These are phyloP conservation scores for Botrytis aclada DNA, from an alignment of 2,329 filamentous ascomycete genomes.

Conservation along the genomic window DNA sequence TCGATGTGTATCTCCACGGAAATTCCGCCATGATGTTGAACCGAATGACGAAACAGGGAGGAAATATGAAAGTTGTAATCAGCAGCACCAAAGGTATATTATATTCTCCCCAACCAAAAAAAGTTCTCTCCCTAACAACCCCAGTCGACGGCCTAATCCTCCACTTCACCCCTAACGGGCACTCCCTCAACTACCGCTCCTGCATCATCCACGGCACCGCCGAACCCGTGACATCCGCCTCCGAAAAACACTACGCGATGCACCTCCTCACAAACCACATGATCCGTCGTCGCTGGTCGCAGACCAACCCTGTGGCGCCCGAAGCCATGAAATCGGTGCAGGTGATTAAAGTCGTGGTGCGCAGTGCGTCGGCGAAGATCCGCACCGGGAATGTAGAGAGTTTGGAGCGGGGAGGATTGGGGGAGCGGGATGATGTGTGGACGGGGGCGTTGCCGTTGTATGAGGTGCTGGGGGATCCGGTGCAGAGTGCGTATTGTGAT, in stretches of 20 bases:
- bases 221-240: constrained; percentile 56
- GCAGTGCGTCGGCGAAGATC: constrained; percentile 21
- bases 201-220: constrained; percentile 74
- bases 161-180: constrained; percentile 71
- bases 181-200: constrained; percentile 78
- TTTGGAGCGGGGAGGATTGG: constrained; percentile 8
- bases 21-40: constrained; percentile 19
- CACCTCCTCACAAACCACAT: constrained; percentile 15
- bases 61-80: background rate
- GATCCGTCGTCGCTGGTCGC: constrained; percentile 11
- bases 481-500: constrained; percentile 12
- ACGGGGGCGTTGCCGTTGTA: constrained; percentile 20
- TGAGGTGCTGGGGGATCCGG: background rate
- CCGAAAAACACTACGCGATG: background rate
- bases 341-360: constrained; percentile 18
- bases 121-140: background rate
- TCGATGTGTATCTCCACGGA: constrained; percentile 20
- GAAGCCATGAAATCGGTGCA: constrained; percentile 14
- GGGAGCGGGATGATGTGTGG: constrained; percentile 35
- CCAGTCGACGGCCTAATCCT: constrained; percentile 71
- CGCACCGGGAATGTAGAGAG: constrained; percentile 15
- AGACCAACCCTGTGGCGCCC: background rate
- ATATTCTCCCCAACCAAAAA: background rate
- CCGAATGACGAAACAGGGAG: constrained; percentile 7
- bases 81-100: background rate